phyloP scores from a whole-genome alignment of 768 basidiomycete species.

The Pulveroboletus sp. region DNA sequence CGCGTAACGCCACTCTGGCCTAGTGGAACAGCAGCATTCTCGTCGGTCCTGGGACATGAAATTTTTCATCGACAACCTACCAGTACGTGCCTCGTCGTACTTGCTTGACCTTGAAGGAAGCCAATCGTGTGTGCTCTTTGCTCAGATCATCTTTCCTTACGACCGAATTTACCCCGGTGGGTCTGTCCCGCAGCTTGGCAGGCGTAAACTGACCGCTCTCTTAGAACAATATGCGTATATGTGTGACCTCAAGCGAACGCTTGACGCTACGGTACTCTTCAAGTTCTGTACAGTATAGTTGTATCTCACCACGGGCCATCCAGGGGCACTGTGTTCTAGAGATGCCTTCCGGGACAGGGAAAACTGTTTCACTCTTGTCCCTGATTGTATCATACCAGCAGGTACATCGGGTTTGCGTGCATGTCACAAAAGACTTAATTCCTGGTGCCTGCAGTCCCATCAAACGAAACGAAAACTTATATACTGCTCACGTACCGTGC shows the following conservation, averaged over 20 bases:
- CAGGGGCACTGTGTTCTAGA: conserved; percentile 99
- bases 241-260: conserved; percentile 94
- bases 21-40: neutral
- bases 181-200: conserved; percentile 16
- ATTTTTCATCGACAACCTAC: conserved; percentile 77
- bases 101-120: neutral
- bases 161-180: conserved; percentile 93
- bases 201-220: conserved; percentile 5
- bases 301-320: conserved; percentile 2
- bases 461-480: conserved; percentile 90
- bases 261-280: conserved; percentile 79
- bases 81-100: conserved; percentile 41
- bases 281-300: neutral
- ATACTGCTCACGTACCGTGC: conserved; percentile 98
- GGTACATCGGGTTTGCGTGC: conserved; percentile 36
- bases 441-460: conserved; percentile 60
- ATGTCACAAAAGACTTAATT: neutral
- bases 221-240: conserved; percentile 99
- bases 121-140: neutral
- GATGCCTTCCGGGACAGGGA: conserved; percentile 99
- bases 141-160: conserved; percentile 84
- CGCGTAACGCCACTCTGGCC: too few species aligned
- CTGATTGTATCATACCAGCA: conserved; percentile 98
- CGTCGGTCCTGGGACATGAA: conserved; percentile 47
- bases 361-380: conserved; percentile 93